Percentiles rank a stretch among this genome's conserved stretches.
Evolutionary conservation across 306 rosid genomes (phyloP).

Genomic region (Nissolia schottii): DNA sequence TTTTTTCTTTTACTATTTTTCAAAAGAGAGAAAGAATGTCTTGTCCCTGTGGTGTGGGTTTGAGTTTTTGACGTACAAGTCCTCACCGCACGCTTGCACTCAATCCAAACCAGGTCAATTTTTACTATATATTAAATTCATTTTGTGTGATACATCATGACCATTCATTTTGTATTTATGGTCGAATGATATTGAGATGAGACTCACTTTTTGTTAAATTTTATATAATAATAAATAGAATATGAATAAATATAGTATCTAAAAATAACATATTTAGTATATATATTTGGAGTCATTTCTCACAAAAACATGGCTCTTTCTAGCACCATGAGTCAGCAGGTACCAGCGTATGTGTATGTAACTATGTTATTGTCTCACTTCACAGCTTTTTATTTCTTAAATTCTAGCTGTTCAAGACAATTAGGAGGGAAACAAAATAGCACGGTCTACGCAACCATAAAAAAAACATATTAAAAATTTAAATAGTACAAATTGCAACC

Average conservation of each 20-base stretch:
- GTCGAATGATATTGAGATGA: no score
- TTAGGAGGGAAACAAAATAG: background rate
- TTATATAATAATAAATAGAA: no score
- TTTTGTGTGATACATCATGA: no score
- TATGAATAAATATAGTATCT: no score
- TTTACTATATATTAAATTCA: no score
- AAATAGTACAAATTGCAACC: background rate
- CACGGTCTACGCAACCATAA: background rate
- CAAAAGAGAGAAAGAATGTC: background rate
- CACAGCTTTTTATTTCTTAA: background rate
- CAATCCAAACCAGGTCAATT: conserved; percentile 36
- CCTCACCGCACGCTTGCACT: conserved; percentile 36
- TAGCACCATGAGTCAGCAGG: background rate
- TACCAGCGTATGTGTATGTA: conserved; percentile 10
- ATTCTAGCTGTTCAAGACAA: conserved; percentile 3
- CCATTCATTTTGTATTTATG: no score
- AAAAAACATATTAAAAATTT: background rate
- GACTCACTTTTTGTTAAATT: no score
- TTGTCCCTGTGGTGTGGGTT: background rate
- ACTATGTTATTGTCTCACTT: conserved; percentile 10
- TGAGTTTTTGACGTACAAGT: conserved; percentile 29
- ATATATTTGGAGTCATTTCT: no score
- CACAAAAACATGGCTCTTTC: background rate
- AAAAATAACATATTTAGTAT: no score
- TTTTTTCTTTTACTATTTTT: background rate